Base-by-base conservation (phyloP, 495 filamentous ascomycete genomes). In the Sporormia fimetaria region DNA sequence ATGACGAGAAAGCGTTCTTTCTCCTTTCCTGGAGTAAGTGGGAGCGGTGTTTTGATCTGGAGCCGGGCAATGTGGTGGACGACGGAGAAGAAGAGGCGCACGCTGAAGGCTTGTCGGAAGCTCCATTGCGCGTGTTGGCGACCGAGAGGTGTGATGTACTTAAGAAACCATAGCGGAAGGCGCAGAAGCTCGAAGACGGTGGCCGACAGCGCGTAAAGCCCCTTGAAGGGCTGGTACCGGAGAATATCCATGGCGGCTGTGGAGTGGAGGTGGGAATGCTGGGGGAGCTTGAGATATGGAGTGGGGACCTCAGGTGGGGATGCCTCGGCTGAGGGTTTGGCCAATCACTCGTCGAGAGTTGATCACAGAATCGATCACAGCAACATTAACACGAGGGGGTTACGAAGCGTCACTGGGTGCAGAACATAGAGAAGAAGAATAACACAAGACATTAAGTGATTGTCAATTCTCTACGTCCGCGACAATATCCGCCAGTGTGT, bases 171-270 rank as follows among this genome's bases (percentile, higher is more conserved):
- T 43, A 62, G 30, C 3, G 61, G 61, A 6, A 65, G 22, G n/a
- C 51, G 56, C 18, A 47, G 1, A 27, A 55, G 33, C 12, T 45
- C 48, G 47, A 50, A 28, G n/a, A 28, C 9, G 29, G 56, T 4
- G n/a, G 60, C 57, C 3, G 43, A 14, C 22, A 62, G 43, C n/a
- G 45, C 46, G 41, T 57, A 65, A 38, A 62, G 17, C 23, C 37
- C 50, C 44, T 61, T 63, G 49, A 60, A 52, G 24, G 61, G 63
- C 22, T 63, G 63, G 45, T 36, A 32, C 11, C 50, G 48, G 15
- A 59, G 27, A 32, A 55, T 32, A 1, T 35, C 7, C 45, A 49
- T 49, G 14, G 21, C 11, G 6, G 12, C 18, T 24, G 20, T 2
- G 28, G 16, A 29, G 30, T 9, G 2, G 9, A 33, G 10, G 25